Conservation (phyloP, 2,329 filamentous ascomycete species). For the Fusarium lyarnte region DNA sequence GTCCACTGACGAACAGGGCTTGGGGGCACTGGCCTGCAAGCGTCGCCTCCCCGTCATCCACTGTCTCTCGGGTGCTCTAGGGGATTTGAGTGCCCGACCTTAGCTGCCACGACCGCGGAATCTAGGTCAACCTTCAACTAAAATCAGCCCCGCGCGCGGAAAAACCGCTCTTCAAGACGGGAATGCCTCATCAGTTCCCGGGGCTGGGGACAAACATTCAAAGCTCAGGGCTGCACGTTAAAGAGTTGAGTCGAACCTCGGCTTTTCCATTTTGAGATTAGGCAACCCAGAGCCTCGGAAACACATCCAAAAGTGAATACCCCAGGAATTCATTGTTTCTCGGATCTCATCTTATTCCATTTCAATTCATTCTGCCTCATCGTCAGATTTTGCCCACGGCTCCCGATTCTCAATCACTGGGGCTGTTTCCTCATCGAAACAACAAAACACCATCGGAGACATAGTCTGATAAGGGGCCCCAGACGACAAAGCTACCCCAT, state of each 20-base stretch:
- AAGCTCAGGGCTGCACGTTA: neutral
- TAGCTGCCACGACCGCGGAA: neutral
- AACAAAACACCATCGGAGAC: neutral
- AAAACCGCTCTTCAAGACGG: slow-evolving; percentile 4
- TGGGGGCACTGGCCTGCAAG: neutral
- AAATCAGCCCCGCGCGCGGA: neutral
- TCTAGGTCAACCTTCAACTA: slow-evolving; percentile 4
- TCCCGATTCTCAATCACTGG: neutral
- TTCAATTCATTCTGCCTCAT: neutral
- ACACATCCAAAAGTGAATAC: slow-evolving; percentile 3
- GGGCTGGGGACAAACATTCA: neutral
- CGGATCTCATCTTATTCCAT: slow-evolving; percentile 4
- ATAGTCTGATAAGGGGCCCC: neutral
- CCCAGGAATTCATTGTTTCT: slow-evolving; percentile 15
- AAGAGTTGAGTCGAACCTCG: slow-evolving; percentile 28
- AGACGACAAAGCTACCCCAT: neutral
- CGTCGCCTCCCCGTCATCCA: neutral
- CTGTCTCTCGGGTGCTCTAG: neutral
- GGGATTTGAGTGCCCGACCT: neutral
- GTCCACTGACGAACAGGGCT: slow-evolving; percentile 5
- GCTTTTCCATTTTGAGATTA: slow-evolving; percentile 29
- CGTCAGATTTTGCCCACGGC: neutral
- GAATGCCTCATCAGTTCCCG: neutral
- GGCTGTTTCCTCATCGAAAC: neutral
- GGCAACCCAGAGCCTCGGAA: slow-evolving; percentile 25